Base-by-base conservation (phyloP, 257 asterid species). In the Solanum neorickii region DNA sequence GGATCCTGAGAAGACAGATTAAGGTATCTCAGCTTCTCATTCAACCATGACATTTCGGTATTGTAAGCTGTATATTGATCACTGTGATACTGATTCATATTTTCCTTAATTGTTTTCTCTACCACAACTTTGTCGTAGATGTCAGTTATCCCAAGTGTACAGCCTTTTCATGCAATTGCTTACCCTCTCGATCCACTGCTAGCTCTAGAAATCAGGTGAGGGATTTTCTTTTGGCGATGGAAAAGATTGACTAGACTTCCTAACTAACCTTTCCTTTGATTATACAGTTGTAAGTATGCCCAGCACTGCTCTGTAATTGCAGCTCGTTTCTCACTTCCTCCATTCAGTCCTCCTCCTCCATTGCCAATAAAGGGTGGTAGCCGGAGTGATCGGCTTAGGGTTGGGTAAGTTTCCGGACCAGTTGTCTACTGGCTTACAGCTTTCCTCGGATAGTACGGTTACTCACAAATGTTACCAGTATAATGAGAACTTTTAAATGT, bases 131-230 rank as follows among this genome's bases (percentile, higher is more conserved):
- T 25, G n/a, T 35, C 84, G 69, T 86, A 97, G 99, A 93, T 93
- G 96, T 94, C 98, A 78, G 93, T 97, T 87, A 93, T 97, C 87
- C 99, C 99, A 23, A 97, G 99, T 83, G 99, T 97, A 91, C 99
- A 97, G 88, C 99, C 99, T 86, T 97, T 97, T 91, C 99, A 97
- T 94, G 99, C 99, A 42, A 96, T 97, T 86, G 99, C 99, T 20
- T 97, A 97, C 91, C 99, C 99, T 52, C 98, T 97, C 86, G 98
- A 97, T 87, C 98, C 99, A 46, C 89, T 93, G 88, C 99, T 97
- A 7, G 98, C 99, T 82, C 92, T 96, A 77, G 99, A 97, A 83
- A 97, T 97, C 90, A 97, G 99, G 99, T 93, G 83, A 87, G 89
- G 84, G 89, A 35, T 29, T 29, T 87, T 70, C 56, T 33, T 83